Percentiles rank a stretch among this genome's conserved stretches.
Evolutionary conservation across 129 eudicot genomes (phyloP).

Genomic region (Silybum marianum): DNA sequence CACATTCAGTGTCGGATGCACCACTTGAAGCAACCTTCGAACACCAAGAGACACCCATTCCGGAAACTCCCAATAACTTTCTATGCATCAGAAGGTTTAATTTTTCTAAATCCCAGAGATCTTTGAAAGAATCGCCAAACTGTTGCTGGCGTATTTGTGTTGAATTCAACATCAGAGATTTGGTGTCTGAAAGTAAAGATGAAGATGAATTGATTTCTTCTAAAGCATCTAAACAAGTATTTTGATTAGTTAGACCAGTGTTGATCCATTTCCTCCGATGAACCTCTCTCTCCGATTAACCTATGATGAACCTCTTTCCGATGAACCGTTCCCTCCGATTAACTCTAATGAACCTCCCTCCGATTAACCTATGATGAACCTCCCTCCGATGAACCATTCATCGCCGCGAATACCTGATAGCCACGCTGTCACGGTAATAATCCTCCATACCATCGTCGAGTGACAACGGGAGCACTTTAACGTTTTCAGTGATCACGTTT

Average conservation of each 20-base stretch:
- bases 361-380: no score
- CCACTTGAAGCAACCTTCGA: conserved; percentile 53
- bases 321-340: no score
- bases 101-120: conserved; percentile 41
- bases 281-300: no score
- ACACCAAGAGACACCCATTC: conserved; percentile 59
- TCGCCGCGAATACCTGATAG: conserved; percentile 91
- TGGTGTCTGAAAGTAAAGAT: no score
- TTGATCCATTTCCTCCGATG: no score
- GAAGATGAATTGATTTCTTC: no score
- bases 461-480: conserved; percentile 69
- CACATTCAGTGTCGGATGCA: conserved; percentile 45
- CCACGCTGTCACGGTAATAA: conserved; percentile 81
- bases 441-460: conserved; percentile 91
- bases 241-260: no score
- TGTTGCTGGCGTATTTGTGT: conserved; percentile 72
- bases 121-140: conserved; percentile 72
- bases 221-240: no score
- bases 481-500: conserved; percentile 69
- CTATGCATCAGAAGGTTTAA: conserved; percentile 63
- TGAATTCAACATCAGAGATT: conserved; percentile 28
- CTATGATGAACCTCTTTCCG: no score
- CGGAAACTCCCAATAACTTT: conserved; percentile 56
- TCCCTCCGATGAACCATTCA: no score
- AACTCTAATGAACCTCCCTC: no score